Conservation (phyloP, 768 basidiomycete species). For the Gloeophyllum trabeum region DNA sequence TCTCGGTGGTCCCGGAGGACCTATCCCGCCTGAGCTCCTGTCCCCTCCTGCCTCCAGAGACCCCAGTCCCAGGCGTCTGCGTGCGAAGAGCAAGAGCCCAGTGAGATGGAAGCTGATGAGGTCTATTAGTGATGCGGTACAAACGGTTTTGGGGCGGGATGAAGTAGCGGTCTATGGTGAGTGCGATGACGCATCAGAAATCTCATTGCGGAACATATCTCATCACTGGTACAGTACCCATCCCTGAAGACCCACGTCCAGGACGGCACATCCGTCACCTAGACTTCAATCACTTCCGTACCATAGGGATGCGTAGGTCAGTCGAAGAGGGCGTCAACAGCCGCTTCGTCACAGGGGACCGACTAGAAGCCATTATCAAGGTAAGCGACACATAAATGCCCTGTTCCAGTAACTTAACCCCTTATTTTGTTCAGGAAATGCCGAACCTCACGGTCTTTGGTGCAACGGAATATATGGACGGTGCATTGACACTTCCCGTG, state of each 20-base stretch:
- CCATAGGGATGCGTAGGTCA: constrained; percentile 90
- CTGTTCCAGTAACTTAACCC: neutral
- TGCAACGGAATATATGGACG: constrained; percentile 99
- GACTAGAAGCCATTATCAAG: constrained; percentile 71
- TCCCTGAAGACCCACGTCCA: constrained; percentile 57
- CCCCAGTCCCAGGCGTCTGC: constrained; percentile 66
- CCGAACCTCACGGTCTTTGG: constrained; percentile 82
- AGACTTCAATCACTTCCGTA: constrained; percentile 95
- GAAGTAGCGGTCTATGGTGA: constrained; percentile 66
- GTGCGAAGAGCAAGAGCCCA: constrained; percentile 71
- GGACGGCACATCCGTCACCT: constrained; percentile 78
- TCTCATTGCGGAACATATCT: neutral
- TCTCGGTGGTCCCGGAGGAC: constrained; percentile 50
- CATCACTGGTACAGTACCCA: constrained; percentile 50
- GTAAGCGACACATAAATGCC: constrained; percentile 23
- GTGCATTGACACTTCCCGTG: constrained; percentile 74
- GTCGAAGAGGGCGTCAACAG: constrained; percentile 83
- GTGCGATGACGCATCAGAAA: constrained; percentile 9
- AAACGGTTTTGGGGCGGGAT: constrained; percentile 50
- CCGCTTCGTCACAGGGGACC: constrained; percentile 87
- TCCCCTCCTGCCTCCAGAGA: constrained; percentile 77
- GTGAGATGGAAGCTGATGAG: constrained; percentile 77
- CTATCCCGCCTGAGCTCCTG: constrained; percentile 65
- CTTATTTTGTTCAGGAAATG: constrained; percentile 49
- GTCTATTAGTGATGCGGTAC: constrained; percentile 70